A percentile compares a stretch with the other conserved stretches of the same genome.
phyloP scores from a whole-genome alignment of 306 rosid genomes.

The Luffa aegyptiaca region DNA sequence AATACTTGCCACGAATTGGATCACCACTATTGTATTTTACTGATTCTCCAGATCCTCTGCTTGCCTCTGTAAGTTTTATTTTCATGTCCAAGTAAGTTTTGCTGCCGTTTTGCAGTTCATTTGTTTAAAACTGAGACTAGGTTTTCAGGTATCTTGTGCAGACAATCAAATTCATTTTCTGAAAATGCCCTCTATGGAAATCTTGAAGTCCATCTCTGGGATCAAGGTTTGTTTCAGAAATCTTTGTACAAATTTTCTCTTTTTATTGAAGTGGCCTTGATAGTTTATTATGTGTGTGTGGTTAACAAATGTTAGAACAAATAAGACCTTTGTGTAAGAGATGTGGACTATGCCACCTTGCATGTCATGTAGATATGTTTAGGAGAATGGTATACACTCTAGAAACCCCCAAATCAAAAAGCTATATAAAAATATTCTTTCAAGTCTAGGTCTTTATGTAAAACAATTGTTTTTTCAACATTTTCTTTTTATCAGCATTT shows the following conservation, averaged over 20 bases:
- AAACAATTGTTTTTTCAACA: neutral
- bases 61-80: constrained; percentile 57
- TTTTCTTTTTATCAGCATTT: neutral
- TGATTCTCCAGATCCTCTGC: constrained; percentile 70
- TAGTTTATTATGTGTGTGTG: neutral
- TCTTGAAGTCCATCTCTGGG: constrained; percentile 78
- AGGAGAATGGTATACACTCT: neutral
- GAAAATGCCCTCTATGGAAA: constrained; percentile 82
- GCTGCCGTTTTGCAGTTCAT: neutral
- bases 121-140: constrained; percentile 37
- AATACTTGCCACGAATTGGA: constrained; percentile 74
- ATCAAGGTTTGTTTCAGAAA: constrained; percentile 61
- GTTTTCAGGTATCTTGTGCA: constrained; percentile 74
- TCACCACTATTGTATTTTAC: constrained; percentile 74
- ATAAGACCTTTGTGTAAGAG: neutral
- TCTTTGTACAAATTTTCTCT: neutral
- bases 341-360: neutral
- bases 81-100: neutral
- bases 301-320: neutral
- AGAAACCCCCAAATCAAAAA: neutral
- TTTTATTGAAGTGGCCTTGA: neutral
- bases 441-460: neutral
- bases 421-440: neutral
- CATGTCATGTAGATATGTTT: neutral
- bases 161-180: constrained; percentile 82